Base-by-base conservation (phyloP, 202 grass and related monocot genomes). In the Zoysia matrella region DNA sequence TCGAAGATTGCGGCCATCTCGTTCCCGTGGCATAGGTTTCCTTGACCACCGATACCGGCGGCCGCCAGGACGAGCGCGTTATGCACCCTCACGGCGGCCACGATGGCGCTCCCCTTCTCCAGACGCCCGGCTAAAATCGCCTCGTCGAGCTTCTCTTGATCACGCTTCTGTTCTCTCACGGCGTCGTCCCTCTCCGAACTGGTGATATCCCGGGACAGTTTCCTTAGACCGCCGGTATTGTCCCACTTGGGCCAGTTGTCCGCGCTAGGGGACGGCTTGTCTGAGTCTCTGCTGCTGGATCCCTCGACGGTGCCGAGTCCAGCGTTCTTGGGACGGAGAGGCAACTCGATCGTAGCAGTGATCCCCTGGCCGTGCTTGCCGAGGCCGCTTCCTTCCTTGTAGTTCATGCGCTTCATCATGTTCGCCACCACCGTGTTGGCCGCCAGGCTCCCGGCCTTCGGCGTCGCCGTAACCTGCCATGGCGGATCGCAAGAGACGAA, bases 351-450 rank as follows among this genome's bases (percentile, higher is more conserved):
- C 2, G 85, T 78, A 3, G 70, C 54, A 30, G 72, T 48, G 46
- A 93, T 88, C 39, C 91, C 91, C 61, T 93, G 88, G 3, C 65
- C 75, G 48, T 90, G 69, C 85, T 89, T 85, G 16, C 91, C 88
- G 74, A 91, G 83, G 49, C 88, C 85, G 36, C 57, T 47, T 22
- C 85, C 81, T 39, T 79, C 57, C 78, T 65, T 79, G 65, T 85
- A 88, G 55, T 86, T 88, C 91, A 93, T 93, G 46, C 5, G 39
- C 78, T 46, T 80, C 87, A 90, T 87, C 64, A 87, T 49, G 3
- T 73, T 83, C 41, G 66, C 79, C 54, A 86, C 87, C 73, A 11
- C 75, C 0, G 65, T 3, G 74, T 93, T 84, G 4, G 39, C 43
- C 65, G 58, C 79, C 41, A 84, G 78, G 75, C 44, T 89, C 11